These are phyloP conservation scores for Arthromyces matolae DNA, from an alignment of 768 basidiomycete genomes.

Conservation along the genomic window DNA sequence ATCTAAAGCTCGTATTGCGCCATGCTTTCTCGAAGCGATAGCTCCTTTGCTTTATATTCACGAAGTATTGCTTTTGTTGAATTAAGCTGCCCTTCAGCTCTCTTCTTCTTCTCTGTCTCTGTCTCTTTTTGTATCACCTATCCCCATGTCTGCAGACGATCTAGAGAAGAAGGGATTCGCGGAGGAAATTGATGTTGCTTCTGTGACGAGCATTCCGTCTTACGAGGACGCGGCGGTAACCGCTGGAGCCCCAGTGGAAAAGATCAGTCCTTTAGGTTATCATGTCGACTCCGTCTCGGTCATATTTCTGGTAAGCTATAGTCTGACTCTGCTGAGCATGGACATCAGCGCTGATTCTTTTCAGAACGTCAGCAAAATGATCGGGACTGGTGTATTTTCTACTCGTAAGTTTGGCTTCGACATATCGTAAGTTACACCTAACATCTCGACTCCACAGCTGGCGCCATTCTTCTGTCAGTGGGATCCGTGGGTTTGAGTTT, in stretches of 20 bases:
- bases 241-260: conserved; percentile 29
- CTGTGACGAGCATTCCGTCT: conserved; percentile 19
- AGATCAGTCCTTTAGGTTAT: conserved; percentile 32
- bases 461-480: conserved; percentile 32
- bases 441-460: conserved; percentile 16
- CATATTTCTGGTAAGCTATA: conserved; percentile 8
- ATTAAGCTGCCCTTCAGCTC: too few species aligned
- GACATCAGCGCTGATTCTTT: background rate
- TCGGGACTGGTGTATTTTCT: conserved; percentile 36
- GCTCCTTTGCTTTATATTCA: too few species aligned
- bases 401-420: too few species aligned
- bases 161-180: conserved; percentile 15
- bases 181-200: conserved; percentile 9
- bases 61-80: too few species aligned
- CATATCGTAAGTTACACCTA: background rate
- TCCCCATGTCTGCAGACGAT: conserved; percentile 19
- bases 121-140: too few species aligned
- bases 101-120: too few species aligned
- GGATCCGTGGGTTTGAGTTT: conserved; percentile 37
- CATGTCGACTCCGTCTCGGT: conserved; percentile 26
- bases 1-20: too few species aligned
- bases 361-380: conserved; percentile 35
- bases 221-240: conserved; percentile 27
- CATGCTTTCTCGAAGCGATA: too few species aligned
- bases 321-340: background rate